Conservation (phyloP, 192 early-diverging fungal genomes). For the Anaeromyces robustus region DNA sequence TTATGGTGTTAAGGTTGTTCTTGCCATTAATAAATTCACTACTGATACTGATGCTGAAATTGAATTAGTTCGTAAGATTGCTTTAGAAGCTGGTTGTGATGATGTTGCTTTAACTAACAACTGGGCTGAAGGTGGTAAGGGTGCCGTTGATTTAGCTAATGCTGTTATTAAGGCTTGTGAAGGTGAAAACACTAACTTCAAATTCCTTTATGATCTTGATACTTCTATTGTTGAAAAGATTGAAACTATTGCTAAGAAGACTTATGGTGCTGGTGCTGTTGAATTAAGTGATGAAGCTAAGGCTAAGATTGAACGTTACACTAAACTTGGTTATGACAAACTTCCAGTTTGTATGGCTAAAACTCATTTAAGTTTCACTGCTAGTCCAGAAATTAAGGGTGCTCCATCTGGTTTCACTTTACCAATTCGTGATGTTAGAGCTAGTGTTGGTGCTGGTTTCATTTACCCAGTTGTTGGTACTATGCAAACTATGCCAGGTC, state of each 20-base stretch:
- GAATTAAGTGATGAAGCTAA: constrained; percentile 68
- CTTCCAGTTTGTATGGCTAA: constrained; percentile 99
- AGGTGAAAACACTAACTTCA: constrained; percentile 34
- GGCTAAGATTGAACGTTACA: constrained; percentile 78
- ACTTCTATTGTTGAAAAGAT: constrained; percentile 78
- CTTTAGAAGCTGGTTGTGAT: constrained; percentile 68
- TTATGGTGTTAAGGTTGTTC: constrained; percentile 78
- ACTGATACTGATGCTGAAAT: constrained; percentile 79
- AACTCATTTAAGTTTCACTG: constrained; percentile 86
- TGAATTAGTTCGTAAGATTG: constrained; percentile 50
- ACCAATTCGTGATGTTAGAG: constrained; percentile 87
- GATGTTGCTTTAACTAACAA: constrained; percentile 80
- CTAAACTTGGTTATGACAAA: constrained; percentile 65
- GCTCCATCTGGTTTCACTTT: constrained; percentile 81
- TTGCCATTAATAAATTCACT: constrained; percentile 81
- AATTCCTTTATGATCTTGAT: constrained; percentile 73
- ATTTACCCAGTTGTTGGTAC: constrained; percentile 87
- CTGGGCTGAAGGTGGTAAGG: constrained; percentile 86
- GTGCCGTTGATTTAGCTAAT: constrained; percentile 72
- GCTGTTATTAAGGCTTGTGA: constrained; percentile 65
- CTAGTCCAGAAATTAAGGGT: constrained; percentile 80
- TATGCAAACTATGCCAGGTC: constrained; percentile 97
- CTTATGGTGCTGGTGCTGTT: constrained; percentile 91
- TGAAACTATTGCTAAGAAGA: constrained; percentile 73
- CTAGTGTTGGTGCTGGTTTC: constrained; percentile 92